Base-by-base conservation (phyloP, 2,329 filamentous ascomycete species). In the Knufia fluminis region DNA sequence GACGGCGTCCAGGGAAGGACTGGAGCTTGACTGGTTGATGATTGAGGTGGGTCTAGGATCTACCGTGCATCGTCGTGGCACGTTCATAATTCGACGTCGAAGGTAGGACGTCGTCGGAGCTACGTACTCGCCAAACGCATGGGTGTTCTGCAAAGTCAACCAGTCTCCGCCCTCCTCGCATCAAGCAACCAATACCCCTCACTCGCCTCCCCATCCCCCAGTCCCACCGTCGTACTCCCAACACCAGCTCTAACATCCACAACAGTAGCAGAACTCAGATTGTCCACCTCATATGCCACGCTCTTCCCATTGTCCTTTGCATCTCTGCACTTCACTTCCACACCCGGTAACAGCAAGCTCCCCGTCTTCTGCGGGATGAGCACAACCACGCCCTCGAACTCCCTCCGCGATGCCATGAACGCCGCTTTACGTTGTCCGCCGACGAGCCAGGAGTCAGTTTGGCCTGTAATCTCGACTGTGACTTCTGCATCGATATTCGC, bases 361-460 rank as follows among this genome's bases (percentile, higher is more conserved):
- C 92, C 91, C 23, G 87, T 75, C 47, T 83, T 78, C 40, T 95
- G 74, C 0, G 92, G 89, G 10, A 97, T 80, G 8, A 97, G 71
- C 47, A 94, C 72, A 6, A 97, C 68, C 0, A 81, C 77, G 50
- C 35, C 26, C 78, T 71, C 39, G 68, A 43, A 43, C 7, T 6
- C 6, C 9, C n/a, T 26, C 7, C n/a, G 22, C 3, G 20, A 7
- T 45, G 16, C 2, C 4, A 60, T 76, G 60, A 95, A 94, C 61
- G 87, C 85, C 0, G 84, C 86, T 55, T 86, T 85, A 43, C 86
- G 77, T 38, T 84, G 80, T 0, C 90, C 91, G 19, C 88, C 90
- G 2, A 97, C 71, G 1, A 96, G 77, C 91, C 91, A 97, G 0
- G 79, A 75, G 33, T 91, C 88, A 1, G 77, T 70, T 14, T 82